Evolutionary conservation across 2,329 filamentous ascomycete genomes (phyloP), one percentile per base, ranked within the genome.

Genomic region (Blastomyces gilchristii): DNA sequence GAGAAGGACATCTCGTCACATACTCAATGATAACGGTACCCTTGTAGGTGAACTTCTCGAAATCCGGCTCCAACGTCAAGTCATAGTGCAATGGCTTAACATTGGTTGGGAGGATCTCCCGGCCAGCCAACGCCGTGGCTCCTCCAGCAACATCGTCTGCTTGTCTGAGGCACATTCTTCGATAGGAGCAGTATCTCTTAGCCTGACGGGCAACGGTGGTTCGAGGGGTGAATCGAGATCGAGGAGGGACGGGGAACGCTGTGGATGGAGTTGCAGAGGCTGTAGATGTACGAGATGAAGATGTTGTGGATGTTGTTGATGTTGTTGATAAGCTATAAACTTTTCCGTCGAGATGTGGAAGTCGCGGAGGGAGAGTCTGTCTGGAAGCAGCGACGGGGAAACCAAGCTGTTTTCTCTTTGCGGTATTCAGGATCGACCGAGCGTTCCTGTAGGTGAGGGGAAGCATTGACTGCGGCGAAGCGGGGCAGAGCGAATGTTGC

Each of bases 71-170:
- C 66, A 97, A 82, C 1, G 90, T 94, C 69, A 97, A 78, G 75
- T 96, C 86, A 78, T 97, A 97, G 79, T 97, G 91, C 49, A 83
- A 78, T n/a, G 93, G 92, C 75, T 93, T 88, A 71, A 97, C 91
- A 73, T 97, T 96, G 77, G 87, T 86, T 61, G 93, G 94, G 70
- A 97, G 83, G 68, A 97, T 87, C 80, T 96, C 89, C 70, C 93
- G 87, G 67, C 84, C 86, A 69, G 83, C 82, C 61, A 82, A 77
- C 69, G 88, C 80, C 73, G 82, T 79, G 66, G 79, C 80, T 62
- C 81, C 80, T 66, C 77, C 79, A 66, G 76, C 77, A 67, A 83
- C 84, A 69, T 62, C 62, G 25, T 64, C 67, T 31, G 64, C 67
- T 59, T 62, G 62, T 66, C 83, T 79, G 77, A 88, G 90, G 86